phyloP scores from a whole-genome alignment of 2,329 filamentous ascomycete genomes.

The Tolypocladium amazonense region DNA sequence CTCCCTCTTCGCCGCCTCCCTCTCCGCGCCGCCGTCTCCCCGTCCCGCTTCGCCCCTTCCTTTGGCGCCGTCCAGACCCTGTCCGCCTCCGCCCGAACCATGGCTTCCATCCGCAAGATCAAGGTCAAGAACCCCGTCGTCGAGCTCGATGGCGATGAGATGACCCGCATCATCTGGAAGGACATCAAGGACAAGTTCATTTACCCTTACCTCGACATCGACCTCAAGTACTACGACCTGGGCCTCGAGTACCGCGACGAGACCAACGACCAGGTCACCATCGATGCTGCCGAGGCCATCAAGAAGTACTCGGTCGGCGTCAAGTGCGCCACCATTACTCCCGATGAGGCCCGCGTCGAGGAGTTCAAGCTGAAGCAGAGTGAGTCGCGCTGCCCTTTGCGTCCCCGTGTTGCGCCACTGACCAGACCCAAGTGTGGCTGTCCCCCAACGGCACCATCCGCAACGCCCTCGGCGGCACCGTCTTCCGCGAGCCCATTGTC shows the following conservation, averaged over 20 bases:
- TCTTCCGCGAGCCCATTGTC: conserved; percentile 98
- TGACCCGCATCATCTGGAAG: conserved; percentile 99
- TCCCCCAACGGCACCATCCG: conserved; percentile 89
- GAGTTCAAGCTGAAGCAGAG: conserved; percentile 99
- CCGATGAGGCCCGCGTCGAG: conserved; percentile 90
- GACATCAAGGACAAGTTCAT: conserved; percentile 99
- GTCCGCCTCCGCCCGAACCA: conserved; percentile 58
- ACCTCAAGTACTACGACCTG: conserved; percentile 96
- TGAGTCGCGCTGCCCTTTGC: conserved; percentile 30
- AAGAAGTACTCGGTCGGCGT: conserved; percentile 98
- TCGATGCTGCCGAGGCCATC: conserved; percentile 93
- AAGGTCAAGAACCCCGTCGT: conserved; percentile 99
- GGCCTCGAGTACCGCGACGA: conserved; percentile 90
- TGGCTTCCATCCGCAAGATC: conserved; percentile 68
- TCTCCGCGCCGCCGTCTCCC: conserved; percentile 16
- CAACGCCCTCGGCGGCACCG: conserved; percentile 75
- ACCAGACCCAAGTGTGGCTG: conserved; percentile 78
- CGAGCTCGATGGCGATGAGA: conserved; percentile 89
- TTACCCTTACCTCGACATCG: conserved; percentile 88
- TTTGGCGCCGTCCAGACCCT: conserved; percentile 26
- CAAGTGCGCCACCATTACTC: conserved; percentile 99
- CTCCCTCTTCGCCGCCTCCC: conserved; percentile 17
- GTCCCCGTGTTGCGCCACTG: background rate
- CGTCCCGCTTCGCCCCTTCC: conserved; percentile 34
- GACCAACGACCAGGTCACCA: conserved; percentile 92